Percentiles rank a stretch among this genome's conserved stretches.
Conservation (phyloP, 441 rosid species). For the Viola pubescens region DNA sequence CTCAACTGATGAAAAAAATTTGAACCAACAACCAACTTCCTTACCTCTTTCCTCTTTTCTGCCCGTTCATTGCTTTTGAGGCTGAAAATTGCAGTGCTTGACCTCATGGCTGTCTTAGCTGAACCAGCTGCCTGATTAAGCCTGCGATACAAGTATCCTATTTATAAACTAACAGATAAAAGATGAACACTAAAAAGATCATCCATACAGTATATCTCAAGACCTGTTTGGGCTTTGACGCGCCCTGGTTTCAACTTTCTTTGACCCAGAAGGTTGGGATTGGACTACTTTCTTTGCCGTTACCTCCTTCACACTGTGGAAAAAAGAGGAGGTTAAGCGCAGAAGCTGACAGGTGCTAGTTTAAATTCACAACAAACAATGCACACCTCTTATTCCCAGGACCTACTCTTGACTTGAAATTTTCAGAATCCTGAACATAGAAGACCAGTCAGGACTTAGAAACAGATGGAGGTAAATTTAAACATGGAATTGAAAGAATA, state of each 20-base stretch:
- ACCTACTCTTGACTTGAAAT: constrained; percentile 25
- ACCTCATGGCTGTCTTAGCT: constrained; percentile 35
- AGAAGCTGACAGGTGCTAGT: constrained; percentile 3
- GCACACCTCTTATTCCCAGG: constrained; percentile 41
- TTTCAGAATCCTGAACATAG: constrained; percentile 34
- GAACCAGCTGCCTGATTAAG: constrained; percentile 27
- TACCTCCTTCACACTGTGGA: constrained; percentile 37
- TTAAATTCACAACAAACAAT: constrained; percentile 7
- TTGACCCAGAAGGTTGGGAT: constrained; percentile 29
- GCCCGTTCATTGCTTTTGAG: constrained; percentile 63
- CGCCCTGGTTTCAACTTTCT: constrained; percentile 30
- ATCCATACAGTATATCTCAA: constrained; percentile 8
- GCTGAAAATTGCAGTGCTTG: constrained; percentile 30
- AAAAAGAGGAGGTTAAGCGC: constrained; percentile 12
- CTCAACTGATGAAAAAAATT: background rate
- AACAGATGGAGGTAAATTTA: constrained; percentile 6
- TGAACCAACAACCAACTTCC: constrained; percentile 16
- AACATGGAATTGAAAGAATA: background rate
- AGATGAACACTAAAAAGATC: background rate
- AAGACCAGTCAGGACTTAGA: background rate
- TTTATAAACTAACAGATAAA: constrained; percentile 9
- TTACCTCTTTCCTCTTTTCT: constrained; percentile 72
- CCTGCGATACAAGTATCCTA: constrained; percentile 30
- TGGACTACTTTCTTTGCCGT: constrained; percentile 35
- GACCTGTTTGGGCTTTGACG: constrained; percentile 40